A percentile compares a stretch with the other conserved stretches of the same genome.
These are phyloP conservation scores for Monosporascus sp. DNA, from an alignment of 2,329 filamentous ascomycete genomes.

Conservation along the genomic window DNA sequence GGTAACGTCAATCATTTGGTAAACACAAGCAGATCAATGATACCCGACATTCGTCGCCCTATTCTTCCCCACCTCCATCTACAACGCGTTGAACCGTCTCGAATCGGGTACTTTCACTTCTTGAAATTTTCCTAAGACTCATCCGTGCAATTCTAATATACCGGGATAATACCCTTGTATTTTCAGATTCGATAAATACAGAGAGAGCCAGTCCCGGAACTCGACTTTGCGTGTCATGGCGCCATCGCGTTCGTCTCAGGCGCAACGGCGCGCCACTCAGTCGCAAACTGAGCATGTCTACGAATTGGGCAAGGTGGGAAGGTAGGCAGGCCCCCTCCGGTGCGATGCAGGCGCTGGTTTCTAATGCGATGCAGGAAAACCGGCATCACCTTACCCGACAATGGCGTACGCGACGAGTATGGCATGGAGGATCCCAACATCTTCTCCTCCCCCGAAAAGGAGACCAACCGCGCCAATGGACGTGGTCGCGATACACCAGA, in stretches of 20 bases:
- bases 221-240: constrained; percentile 26
- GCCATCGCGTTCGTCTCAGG: constrained; percentile 24
- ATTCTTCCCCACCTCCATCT: too few relatives aligned
- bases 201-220: neutral
- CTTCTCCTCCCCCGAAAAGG: constrained; percentile 79
- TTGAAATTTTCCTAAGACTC: too few relatives aligned
- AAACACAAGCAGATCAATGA: too few relatives aligned
- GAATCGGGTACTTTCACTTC: too few relatives aligned
- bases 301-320: constrained; percentile 44
- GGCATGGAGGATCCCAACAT: constrained; percentile 84
- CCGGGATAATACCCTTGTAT: too few relatives aligned
- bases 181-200: neutral
- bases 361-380: constrained; percentile 68
- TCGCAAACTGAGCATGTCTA: constrained; percentile 43
- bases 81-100: too few relatives aligned
- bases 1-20: too few relatives aligned
- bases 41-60: too few relatives aligned
- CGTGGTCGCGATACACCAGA: constrained; percentile 19
- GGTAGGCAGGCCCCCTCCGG: constrained; percentile 27
- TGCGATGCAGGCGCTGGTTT: neutral
- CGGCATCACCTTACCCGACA: constrained; percentile 74
- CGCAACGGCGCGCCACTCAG: constrained; percentile 31
- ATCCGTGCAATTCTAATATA: too few relatives aligned
- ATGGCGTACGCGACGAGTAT: constrained; percentile 78
- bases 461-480: constrained; percentile 22